Conservation (phyloP, 805 yeast genomes). For the Ogataea nakhonphanomensis region DNA sequence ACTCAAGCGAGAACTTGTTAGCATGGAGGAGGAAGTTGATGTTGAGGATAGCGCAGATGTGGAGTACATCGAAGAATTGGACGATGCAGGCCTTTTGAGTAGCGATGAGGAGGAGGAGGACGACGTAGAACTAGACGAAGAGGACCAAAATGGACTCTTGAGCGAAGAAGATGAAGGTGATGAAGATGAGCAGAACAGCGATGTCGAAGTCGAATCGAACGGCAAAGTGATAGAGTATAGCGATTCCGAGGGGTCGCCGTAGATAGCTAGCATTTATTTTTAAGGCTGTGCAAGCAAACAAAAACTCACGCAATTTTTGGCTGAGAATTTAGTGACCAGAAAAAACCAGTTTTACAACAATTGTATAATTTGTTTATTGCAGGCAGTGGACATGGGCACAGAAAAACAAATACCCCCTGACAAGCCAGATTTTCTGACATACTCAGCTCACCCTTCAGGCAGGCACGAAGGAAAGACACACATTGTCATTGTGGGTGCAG, state of each 20-base stretch:
- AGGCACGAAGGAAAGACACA: slow-evolving; percentile 62
- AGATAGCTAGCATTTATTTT: slow-evolving; percentile 5
- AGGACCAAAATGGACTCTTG: slow-evolving; percentile 20
- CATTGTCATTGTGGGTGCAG: slow-evolving; percentile 88
- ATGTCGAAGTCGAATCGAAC: slow-evolving; percentile 35
- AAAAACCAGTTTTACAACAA: background rate
- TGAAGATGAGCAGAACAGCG: slow-evolving; percentile 39
- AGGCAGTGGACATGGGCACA: slow-evolving; percentile 15
- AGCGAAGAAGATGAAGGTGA: slow-evolving; percentile 52
- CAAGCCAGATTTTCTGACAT: slow-evolving; percentile 29
- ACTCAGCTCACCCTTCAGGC: slow-evolving; percentile 43
- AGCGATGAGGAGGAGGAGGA: slow-evolving; percentile 24
- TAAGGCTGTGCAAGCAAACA: slow-evolving; percentile 6
- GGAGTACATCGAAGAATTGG: slow-evolving; percentile 65
- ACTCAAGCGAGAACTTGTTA: slow-evolving; percentile 38
- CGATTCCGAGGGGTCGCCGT: slow-evolving; percentile 21
- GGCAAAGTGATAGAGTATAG: slow-evolving; percentile 11
- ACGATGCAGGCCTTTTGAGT: slow-evolving; percentile 40
- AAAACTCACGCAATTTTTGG: slow-evolving; percentile 18
- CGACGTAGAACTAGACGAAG: slow-evolving; percentile 24
- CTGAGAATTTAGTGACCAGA: slow-evolving; percentile 2
- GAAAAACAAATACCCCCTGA: slow-evolving; percentile 22
- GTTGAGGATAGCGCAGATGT: slow-evolving; percentile 35
- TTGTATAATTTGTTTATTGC: slow-evolving; percentile 1
- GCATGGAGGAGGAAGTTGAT: slow-evolving; percentile 27